Base-by-base conservation (phyloP, 345 rosid species). In the Trapa incisa region DNA sequence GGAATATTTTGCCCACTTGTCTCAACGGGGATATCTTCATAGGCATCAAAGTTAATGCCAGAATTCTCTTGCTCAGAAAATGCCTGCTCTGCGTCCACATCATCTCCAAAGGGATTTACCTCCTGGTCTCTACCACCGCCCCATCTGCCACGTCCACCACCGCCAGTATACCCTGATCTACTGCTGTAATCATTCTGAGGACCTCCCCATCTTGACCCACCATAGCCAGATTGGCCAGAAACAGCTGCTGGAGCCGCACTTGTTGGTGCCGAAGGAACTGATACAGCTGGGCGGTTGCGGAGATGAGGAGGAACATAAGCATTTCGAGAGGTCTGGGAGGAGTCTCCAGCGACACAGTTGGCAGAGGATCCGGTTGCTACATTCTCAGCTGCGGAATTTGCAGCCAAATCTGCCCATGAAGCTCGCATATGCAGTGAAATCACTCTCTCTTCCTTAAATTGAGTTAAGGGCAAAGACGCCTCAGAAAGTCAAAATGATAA, bases 391-490 rank as follows among this genome's bases (percentile, higher is more conserved):
- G 83, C 90, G 78, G 98, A 79, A 74, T 85, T 89, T 67, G 89
- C 98, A 76, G 83, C 97, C 82, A 75, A 76, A 85, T 94, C 99
- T 16, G 99, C 99, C 99, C 99, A 94, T 80, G 97, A 88, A 73
- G 83, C 72, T 65, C 82, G 80, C 63, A 73, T 85, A 85, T 76
- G 89, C 80, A 77, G 79, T 78, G 69, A 76, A 75, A 76, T 67
- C 71, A 33, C 75, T 67, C 75, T 56, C 54, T 36, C 64, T 42
- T 65, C 67, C 67, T 65, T 35, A 29, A 43, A 43, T 29, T 6
- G 35, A 0, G 67, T 17, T 5, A 17, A 32, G 13, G 17, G 43
- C 37, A 37, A 16, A 65, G 29, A 29, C 2, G 14, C 42, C 65
- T 62, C 65, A 62, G 42, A 62, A 62, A 37, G 8, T 5, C 22